Evolutionary conservation across 192 early-diverging fungal genomes (phyloP), one percentile per base, ranked within the genome.

Genomic region (Diversispora eburnea): DNA sequence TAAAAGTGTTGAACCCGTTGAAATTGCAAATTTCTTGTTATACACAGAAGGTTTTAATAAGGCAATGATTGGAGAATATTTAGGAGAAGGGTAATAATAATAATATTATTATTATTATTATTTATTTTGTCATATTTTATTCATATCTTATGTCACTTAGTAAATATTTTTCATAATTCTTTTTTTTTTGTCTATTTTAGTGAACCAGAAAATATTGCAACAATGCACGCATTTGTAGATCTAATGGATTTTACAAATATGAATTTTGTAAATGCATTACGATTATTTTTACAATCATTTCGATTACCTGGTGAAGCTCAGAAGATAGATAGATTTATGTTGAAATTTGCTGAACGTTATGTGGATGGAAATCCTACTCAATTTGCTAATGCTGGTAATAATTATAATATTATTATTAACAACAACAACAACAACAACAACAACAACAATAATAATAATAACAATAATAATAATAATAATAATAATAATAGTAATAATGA

Each of bases 161-260:
- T 54, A 17, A 17, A 54, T 54, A 17, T 54, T 51, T 51, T 8
- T 51, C 12, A 54, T 59, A 19, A 59, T 57, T 42, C 56, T 77
- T 3, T 51, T 67, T 3, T 77, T 3, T 51, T 67, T 3, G n/a
- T n/a, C 19, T 72, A 22, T 59, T 25, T 60, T 65, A 88, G 85
- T 62, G 94, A 98, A 42, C 82, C 89, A 20, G 91, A 95, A 72
- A 94, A 95, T 84, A 92, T 98, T 73, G 85, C 90, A 8, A 93
- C 95, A 57, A 98, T 98, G 95, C 95, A 98, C 70, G 92, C 94
- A n/a, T 95, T 96, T 85, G 92, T 98, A 4, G 95, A 98, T 76
- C 83, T 86, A 70, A 91, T 98, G 88, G 88, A 91, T 51, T 96
- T 98, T 73, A 72, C 77, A 51, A 78, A 83, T 6, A 82, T 90